Percentiles rank a stretch among this genome's conserved stretches.
Conservation (phyloP, 2,329 filamentous ascomycete genomes). For the Fusarium sp. region DNA sequence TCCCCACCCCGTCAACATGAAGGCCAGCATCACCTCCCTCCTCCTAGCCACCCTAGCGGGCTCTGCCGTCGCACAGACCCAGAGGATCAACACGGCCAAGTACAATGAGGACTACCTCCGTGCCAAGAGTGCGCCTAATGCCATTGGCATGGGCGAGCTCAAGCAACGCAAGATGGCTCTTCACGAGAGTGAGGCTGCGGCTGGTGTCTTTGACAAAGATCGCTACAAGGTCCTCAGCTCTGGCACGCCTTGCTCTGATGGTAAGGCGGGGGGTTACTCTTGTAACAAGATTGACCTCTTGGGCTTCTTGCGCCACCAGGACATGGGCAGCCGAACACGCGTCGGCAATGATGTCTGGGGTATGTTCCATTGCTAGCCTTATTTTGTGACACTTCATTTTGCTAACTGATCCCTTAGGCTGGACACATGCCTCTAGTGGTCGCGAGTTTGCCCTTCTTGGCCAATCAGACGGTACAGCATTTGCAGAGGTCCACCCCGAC, state of each 20-base stretch:
- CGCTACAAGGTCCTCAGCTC: conserved; percentile 7
- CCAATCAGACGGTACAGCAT: conserved; percentile 5
- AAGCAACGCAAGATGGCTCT: conserved; percentile 8
- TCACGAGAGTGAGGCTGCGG: not conserved
- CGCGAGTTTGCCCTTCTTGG: conserved; percentile 9
- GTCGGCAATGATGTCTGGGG: conserved; percentile 5
- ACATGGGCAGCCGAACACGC: conserved; percentile 4
- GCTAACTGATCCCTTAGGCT: not conserved
- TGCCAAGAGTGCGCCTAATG: not conserved
- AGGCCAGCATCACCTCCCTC: conserved; percentile 1
- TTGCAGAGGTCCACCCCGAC: not conserved
- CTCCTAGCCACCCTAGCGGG: conserved; percentile 7
- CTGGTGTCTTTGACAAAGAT: conserved; percentile 15
- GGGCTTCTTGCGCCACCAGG: conserved; percentile 5
- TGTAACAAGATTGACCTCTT: conserved; percentile 5
- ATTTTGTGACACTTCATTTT: accelerated
- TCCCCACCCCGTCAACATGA: not conserved
- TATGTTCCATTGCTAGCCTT: not conserved
- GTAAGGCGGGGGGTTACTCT: not conserved
- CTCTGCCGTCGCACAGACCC: conserved; percentile 2
- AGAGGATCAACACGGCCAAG: conserved; percentile 6
- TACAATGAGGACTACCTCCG: conserved; percentile 8
- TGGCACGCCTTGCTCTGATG: not conserved
- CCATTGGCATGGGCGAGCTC: conserved; percentile 10
- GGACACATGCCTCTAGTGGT: conserved; percentile 3